These are phyloP conservation scores for Apophysomyces ossiformis DNA, from an alignment of 371 early-diverging fungal species.

Conservation along the genomic window DNA sequence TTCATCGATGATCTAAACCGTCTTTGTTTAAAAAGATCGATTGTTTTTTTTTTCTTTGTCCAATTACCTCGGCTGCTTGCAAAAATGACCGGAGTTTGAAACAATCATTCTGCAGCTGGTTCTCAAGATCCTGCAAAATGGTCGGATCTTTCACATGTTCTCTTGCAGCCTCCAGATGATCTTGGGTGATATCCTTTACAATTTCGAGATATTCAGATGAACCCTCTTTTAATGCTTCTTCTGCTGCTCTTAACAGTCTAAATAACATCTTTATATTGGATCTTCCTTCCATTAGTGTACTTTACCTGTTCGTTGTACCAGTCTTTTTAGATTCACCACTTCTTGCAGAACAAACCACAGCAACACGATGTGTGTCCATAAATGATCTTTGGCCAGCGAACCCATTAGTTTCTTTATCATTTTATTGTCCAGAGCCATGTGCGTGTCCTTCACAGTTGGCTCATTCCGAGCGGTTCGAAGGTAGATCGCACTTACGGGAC, in stretches of 20 bases:
- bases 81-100: constrained; percentile 80
- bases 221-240: constrained; percentile 68
- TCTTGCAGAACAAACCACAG: constrained; percentile 83
- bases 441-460: background rate
- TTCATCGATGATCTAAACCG: constrained; percentile 88
- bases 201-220: constrained; percentile 72
- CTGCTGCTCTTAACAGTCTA: constrained; percentile 70
- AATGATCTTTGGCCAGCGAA: constrained; percentile 30
- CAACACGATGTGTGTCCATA: constrained; percentile 61
- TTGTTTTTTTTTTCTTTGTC: background rate
- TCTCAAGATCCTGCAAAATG: constrained; percentile 55
- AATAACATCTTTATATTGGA: background rate
- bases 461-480: background rate
- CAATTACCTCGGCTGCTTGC: constrained; percentile 85
- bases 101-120: constrained; percentile 77
- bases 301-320: constrained; percentile 77
- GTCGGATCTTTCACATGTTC: constrained; percentile 56
- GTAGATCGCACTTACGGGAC: constrained; percentile 50
- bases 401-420: background rate
- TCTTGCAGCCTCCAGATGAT: constrained; percentile 80
- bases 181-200: constrained; percentile 81
- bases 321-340: constrained; percentile 78
- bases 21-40: background rate
- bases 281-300: background rate
- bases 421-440: background rate